These are phyloP conservation scores for Fusarium torulosum DNA, from an alignment of 2,329 filamentous ascomycete genomes.

Conservation along the genomic window DNA sequence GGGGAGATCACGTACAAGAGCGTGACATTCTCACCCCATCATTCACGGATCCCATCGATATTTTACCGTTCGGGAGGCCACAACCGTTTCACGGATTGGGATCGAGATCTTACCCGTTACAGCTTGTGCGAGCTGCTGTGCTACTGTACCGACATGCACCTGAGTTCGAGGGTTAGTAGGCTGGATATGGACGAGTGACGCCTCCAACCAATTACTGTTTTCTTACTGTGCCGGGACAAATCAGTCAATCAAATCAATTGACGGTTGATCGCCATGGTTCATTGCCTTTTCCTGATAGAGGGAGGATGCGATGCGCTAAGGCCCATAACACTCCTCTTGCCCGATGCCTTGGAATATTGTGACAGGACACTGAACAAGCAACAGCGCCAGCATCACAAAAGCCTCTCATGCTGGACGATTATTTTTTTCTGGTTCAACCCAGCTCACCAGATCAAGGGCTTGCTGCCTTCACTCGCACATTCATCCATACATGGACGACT, in stretches of 20 bases:
- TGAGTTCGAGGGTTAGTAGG: slow-evolving; percentile 21
- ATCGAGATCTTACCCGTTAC: slow-evolving; percentile 48
- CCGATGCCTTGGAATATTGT: slow-evolving; percentile 37
- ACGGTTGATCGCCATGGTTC: slow-evolving; percentile 34
- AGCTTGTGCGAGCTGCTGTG: slow-evolving; percentile 29
- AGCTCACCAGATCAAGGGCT: slow-evolving; percentile 4
- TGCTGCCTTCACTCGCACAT: background rate
- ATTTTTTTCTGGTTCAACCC: background rate
- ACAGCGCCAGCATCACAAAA: background rate
- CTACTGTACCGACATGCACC: slow-evolving; percentile 24
- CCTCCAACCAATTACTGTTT: slow-evolving; percentile 20
- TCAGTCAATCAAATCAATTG: slow-evolving; percentile 39
- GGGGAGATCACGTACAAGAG: slow-evolving; percentile 30
- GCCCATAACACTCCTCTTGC: slow-evolving; percentile 25
- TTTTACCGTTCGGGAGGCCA: slow-evolving; percentile 10
- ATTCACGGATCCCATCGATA: slow-evolving; percentile 5
- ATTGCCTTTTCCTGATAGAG: slow-evolving; percentile 32
- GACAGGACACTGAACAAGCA: slow-evolving; percentile 4
- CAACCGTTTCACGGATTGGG: slow-evolving; percentile 42
- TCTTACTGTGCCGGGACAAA: slow-evolving; percentile 31
- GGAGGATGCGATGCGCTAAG: slow-evolving; percentile 36
- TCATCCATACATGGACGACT: slow-evolving; percentile 4
- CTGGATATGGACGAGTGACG: slow-evolving; percentile 27
- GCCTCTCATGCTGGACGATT: background rate
- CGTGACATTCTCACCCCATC: slow-evolving; percentile 36